These are phyloP conservation scores for Sisymbrium irio DNA, from an alignment of 345 rosid genomes.

Conservation along the genomic window DNA sequence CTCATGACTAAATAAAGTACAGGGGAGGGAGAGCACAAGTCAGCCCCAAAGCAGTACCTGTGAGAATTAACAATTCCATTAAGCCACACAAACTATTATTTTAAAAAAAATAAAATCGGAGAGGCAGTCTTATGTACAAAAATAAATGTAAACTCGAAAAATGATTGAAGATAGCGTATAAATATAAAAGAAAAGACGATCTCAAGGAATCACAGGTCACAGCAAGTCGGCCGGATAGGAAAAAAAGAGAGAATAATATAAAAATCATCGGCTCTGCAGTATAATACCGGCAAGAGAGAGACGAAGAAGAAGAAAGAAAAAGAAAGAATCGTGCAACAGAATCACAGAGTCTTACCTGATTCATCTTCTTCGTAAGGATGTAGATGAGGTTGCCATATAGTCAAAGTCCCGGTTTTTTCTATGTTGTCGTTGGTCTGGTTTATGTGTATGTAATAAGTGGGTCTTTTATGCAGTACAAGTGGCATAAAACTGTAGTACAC, in stretches of 20 bases:
- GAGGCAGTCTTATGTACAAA: neutral
- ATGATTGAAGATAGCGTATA: neutral
- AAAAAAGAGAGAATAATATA: neutral
- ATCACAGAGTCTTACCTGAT: constrained; percentile 7
- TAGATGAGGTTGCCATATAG: neutral
- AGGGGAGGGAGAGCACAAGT: no score
- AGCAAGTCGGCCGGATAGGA: constrained; percentile 4
- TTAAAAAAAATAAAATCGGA: neutral
- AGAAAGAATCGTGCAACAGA: neutral
- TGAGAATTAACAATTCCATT: no score
- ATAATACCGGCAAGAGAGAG: neutral
- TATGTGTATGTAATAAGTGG: neutral
- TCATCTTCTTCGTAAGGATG: constrained; percentile 7
- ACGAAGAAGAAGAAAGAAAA: neutral
- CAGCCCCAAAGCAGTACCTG: no score
- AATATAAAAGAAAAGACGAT: neutral
- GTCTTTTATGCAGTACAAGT: constrained; percentile 30
- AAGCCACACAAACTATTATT: neutral
- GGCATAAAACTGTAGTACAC: constrained; percentile 29
- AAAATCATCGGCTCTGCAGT: neutral
- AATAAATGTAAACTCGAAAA: neutral
- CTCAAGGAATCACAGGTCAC: neutral
- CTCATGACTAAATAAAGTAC: no score
- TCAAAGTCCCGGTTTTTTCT: neutral
- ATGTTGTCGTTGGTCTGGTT: neutral